Conservation (phyloP, 2,329 filamentous ascomycete species). For the Hypoxylon sp. region DNA sequence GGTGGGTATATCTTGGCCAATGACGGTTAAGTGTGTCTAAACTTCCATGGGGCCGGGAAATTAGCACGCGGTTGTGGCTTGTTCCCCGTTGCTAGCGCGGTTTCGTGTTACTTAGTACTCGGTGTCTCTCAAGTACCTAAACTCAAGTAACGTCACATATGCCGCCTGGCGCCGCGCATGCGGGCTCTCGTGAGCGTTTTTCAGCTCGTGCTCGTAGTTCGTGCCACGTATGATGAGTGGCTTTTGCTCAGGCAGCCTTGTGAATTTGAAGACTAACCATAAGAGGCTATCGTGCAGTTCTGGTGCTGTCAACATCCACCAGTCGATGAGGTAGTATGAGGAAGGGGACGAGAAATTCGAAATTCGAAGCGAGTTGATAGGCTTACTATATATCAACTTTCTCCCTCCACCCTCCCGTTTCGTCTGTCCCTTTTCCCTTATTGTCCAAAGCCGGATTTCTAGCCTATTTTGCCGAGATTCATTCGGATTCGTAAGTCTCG, state of each 20-base stretch:
- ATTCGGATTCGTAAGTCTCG: too few species aligned
- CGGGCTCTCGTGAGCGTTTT: neutral
- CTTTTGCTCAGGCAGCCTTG: neutral
- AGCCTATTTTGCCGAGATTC: too few species aligned
- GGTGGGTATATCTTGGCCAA: slow-evolving; percentile 4
- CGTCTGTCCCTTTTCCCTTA: too few species aligned
- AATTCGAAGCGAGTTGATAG: neutral
- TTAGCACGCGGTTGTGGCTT: slow-evolving; percentile 5
- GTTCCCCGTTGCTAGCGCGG: slow-evolving; percentile 2
- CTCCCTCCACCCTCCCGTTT: too few species aligned
- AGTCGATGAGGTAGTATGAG: too few species aligned
- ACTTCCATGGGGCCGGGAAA: slow-evolving; percentile 12
- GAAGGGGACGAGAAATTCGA: too few species aligned
- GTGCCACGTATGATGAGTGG: neutral
- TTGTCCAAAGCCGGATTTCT: too few species aligned
- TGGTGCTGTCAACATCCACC: too few species aligned
- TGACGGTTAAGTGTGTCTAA: neutral
- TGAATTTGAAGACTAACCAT: neutral
- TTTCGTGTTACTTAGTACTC: neutral
- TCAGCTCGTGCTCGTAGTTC: neutral
- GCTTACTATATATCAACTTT: too few species aligned
- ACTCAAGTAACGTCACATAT: slow-evolving; percentile 1
- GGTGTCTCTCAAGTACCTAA: neutral
- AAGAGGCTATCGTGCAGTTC: too few species aligned
- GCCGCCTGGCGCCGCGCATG: neutral